Conservation (phyloP, 805 yeast species). For the Pichia rugopelliculosa region DNA sequence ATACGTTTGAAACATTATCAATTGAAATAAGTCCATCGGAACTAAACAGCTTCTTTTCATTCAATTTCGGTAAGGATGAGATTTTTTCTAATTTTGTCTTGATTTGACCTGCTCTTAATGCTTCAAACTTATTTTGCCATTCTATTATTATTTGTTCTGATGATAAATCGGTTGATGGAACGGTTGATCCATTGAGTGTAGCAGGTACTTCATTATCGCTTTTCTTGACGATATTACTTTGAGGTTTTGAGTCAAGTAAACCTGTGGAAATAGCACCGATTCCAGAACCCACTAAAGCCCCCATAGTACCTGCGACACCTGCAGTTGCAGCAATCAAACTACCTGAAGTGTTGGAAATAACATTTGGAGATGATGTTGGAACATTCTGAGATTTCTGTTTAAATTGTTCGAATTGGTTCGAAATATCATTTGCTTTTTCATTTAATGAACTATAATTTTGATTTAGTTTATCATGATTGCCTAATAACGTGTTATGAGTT, state of each 20-base stretch:
- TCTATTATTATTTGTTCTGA: slow-evolving; percentile 22
- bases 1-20: slow-evolving; percentile 37
- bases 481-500: neutral
- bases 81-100: slow-evolving; percentile 7
- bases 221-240: neutral
- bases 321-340: neutral
- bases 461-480: neutral
- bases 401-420: neutral
- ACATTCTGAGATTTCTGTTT: neutral
- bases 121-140: slow-evolving; percentile 48
- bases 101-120: slow-evolving; percentile 30
- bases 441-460: neutral
- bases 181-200: neutral
- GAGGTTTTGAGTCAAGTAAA: neutral
- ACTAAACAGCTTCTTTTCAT: slow-evolving; percentile 11
- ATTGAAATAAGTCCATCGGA: slow-evolving; percentile 40
- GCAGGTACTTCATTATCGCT: neutral
- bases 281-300: neutral
- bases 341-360: neutral
- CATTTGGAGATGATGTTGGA: neutral
- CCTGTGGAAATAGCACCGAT: neutral
- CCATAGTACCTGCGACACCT: neutral
- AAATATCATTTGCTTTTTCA: neutral
- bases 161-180: neutral
- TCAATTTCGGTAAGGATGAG: neutral